A percentile compares a stretch with the other conserved stretches of the same genome.
These are phyloP conservation scores for Athelia sp. DNA, from an alignment of 1,284 basidiomycete genomes.

Conservation along the genomic window DNA sequence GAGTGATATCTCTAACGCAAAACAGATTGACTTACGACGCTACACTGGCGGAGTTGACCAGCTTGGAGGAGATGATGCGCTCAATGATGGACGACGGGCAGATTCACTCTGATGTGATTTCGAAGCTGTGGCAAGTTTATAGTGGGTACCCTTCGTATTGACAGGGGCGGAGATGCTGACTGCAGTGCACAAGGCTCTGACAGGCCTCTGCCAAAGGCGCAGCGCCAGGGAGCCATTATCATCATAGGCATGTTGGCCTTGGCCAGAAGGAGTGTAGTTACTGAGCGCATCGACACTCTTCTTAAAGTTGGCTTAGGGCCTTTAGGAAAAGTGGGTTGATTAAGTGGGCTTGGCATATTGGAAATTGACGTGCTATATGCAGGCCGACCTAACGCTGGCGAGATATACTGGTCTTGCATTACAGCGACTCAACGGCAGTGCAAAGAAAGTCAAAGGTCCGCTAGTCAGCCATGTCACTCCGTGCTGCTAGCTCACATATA, in stretches of 20 bases:
- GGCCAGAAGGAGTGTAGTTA: constrained; percentile 81
- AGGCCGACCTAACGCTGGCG: constrained; percentile 87
- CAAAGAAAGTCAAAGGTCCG: constrained; percentile 93
- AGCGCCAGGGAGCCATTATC: constrained; percentile 91
- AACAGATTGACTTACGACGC: constrained; percentile 82
- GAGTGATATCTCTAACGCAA: constrained; percentile 2
- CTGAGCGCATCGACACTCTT: constrained; percentile 82
- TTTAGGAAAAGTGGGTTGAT: constrained; percentile 62
- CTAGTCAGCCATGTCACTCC: neutral
- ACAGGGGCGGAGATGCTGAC: neutral
- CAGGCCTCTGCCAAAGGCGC: constrained; percentile 70
- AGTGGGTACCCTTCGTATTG: constrained; percentile 46
- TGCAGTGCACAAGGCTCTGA: constrained; percentile 50
- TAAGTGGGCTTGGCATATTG: neutral
- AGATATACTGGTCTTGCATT: constrained; percentile 93
- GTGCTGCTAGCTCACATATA: neutral
- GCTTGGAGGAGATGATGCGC: constrained; percentile 93
- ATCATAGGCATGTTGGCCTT: constrained; percentile 94
- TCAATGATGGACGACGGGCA: constrained; percentile 88
- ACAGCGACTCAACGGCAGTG: constrained; percentile 89
- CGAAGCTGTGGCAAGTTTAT: constrained; percentile 95
- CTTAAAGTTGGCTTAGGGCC: constrained; percentile 87
- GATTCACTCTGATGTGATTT: constrained; percentile 81
- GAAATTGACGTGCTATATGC: neutral
- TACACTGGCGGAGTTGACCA: constrained; percentile 93